Evolutionary conservation across 2,329 filamentous ascomycete species (phyloP), one percentile per base, ranked within the genome.

Genomic region (Phialophora chinensis): DNA sequence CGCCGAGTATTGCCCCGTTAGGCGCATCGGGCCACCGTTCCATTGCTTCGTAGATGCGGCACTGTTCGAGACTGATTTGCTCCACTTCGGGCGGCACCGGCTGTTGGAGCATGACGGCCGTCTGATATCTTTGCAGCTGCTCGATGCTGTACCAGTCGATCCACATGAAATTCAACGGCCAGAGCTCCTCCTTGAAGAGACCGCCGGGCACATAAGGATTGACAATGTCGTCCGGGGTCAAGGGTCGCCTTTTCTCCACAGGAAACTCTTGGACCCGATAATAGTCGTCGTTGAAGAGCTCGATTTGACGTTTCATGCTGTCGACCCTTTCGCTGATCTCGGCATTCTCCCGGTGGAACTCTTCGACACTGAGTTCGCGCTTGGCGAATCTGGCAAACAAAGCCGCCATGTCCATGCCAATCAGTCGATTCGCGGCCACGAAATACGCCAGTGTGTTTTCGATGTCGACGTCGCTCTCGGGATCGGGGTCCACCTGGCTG

Each of bases 41-140:
- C 44, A 97, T 85, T 0, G 90, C 87, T 77, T 96, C 92, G 66
- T 93, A 93, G 66, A 94, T 84, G 73, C 91, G 89, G 74, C 90
- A 93, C 50, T 90, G 88, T 61, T 86, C 84, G 71, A 90, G 86
- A 0, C 92, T 90, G 65, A 90, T 83, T 1, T 82, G 76, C 3
- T 82, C 81, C 62, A 94, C 74, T 60, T 90, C 87, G 12, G 83
- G 76, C 12, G 81, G 74, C 3, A 82, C 78, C 1, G 81, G 73
- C 79, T 85, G 79, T 47, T 84, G 82, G 59, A 87, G 78, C 1
- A 85, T 82, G 58, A 86, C 80, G 3, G 87, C 85, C 1, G 89
- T 86, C 73, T 95, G 91, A 72, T 90, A 89, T 71, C 88, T 87
- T 78, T 92, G 92, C 89, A 97, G 92, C 66, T 95, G 83, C 56